A percentile compares a stretch with the other conserved stretches of the same genome.
Conservation (phyloP, 306 rosid species). For the Castanopsis chinensis region DNA sequence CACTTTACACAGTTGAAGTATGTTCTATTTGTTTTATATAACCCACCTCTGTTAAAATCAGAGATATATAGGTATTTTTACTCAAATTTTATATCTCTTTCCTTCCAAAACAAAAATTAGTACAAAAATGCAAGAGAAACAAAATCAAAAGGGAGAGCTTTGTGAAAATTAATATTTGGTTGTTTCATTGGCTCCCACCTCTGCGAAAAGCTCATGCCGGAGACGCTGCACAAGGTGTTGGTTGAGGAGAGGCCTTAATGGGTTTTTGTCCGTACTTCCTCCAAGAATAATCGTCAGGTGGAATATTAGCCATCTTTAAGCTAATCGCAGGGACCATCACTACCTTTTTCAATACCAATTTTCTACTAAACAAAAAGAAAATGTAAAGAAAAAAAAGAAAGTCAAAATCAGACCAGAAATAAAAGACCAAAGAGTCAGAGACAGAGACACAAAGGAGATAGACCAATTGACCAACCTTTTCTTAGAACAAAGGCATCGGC, state of each 20-base stretch:
- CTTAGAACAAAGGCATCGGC: slow-evolving; percentile 79
- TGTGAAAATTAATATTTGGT: too few relatives aligned
- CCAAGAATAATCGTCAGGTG: slow-evolving; percentile 94
- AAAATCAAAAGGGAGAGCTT: too few relatives aligned
- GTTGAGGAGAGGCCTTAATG: slow-evolving; percentile 87
- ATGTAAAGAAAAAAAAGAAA: not conserved
- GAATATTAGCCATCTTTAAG: slow-evolving; percentile 81
- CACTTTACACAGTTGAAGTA: too few relatives aligned
- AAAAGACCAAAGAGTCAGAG: not conserved
- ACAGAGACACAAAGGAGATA: not conserved
- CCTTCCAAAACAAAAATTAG: too few relatives aligned
- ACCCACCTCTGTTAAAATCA: too few relatives aligned
- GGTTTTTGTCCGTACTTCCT: slow-evolving; percentile 91
- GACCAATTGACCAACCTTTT: slow-evolving; percentile 44
- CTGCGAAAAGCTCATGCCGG: too few relatives aligned
- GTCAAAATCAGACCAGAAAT: not conserved
- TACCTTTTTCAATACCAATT: slow-evolving; percentile 66
- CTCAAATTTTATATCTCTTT: too few relatives aligned
- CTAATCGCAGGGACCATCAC: slow-evolving; percentile 83
- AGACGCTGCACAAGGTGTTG: too few relatives aligned
- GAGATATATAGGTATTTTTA: too few relatives aligned
- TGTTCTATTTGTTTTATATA: too few relatives aligned
- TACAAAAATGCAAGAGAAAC: too few relatives aligned
- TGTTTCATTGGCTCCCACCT: too few relatives aligned
- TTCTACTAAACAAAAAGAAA: slow-evolving; percentile 31